phyloP scores from a whole-genome alignment of 139 green algal genomes.

The Penium margaritaceum region DNA sequence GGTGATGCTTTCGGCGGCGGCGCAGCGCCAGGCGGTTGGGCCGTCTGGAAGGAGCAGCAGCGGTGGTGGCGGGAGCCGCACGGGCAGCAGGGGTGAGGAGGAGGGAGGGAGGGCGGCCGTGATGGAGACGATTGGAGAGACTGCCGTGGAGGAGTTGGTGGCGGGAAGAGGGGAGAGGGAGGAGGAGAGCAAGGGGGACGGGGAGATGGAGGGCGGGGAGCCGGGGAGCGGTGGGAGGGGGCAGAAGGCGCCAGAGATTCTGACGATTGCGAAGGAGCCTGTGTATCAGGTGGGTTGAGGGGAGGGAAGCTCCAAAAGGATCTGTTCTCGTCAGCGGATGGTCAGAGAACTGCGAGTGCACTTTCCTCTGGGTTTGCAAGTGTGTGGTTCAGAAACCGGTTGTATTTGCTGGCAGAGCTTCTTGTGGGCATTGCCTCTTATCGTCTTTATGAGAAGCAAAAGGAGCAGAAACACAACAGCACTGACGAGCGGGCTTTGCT shows the following conservation, averaged over 20 bases:
- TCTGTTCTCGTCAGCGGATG: neutral
- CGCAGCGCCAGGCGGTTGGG: neutral
- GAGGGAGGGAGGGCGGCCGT: neutral
- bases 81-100: neutral
- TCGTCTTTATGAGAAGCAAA: too few species aligned
- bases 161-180: neutral
- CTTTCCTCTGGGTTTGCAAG: neutral
- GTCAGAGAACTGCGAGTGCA: neutral
- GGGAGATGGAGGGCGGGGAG: neutral
- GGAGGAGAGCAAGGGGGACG: neutral
- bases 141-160: neutral
- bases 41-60: neutral
- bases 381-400: neutral
- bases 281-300: slow-evolving; percentile 15
- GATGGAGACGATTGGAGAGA: slow-evolving; percentile 3
- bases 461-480: too few species aligned
- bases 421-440: too few species aligned
- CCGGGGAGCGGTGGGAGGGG: neutral
- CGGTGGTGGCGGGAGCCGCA: neutral
- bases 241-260: neutral
- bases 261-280: slow-evolving; percentile 8
- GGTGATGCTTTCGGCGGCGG: neutral
- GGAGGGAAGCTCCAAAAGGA: neutral
- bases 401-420: too few species aligned
- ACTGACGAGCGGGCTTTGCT: too few species aligned